phyloP scores from a whole-genome alignment of 148 eudicot genomes.

The Arbutus unedo region DNA sequence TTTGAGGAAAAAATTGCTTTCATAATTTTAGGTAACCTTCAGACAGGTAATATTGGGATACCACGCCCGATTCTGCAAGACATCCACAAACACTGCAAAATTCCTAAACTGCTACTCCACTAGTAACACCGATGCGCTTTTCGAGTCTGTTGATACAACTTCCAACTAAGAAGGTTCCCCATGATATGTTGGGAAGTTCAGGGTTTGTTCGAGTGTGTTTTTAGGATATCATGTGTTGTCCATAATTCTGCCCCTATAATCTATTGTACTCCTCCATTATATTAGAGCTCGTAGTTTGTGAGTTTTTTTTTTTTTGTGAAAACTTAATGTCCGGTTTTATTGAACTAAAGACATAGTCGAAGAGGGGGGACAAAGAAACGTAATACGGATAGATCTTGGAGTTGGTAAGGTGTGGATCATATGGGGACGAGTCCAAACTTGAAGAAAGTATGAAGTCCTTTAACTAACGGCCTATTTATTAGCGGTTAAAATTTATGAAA shows the following conservation, averaged over 20 bases:
- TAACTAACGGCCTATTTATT: no score
- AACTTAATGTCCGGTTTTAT: background rate
- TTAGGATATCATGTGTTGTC: background rate
- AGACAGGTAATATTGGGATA: background rate
- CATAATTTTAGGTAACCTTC: background rate
- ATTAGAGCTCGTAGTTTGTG: background rate
- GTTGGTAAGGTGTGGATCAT: background rate
- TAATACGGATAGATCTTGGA: background rate
- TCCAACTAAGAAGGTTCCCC: background rate
- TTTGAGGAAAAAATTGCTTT: slow-evolving; percentile 4
- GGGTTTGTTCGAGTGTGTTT: background rate
- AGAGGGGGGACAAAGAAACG: background rate
- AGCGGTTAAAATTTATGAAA: no score
- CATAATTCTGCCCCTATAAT: background rate
- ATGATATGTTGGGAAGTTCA: background rate
- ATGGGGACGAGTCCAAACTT: background rate
- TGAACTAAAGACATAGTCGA: background rate
- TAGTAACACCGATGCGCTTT: background rate
- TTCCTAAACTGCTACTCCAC: background rate
- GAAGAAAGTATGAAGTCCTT: no score
- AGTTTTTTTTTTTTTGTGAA: background rate
- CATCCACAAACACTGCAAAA: background rate
- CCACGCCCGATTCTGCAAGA: background rate
- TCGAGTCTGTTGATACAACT: background rate
- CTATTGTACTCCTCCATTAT: background rate